Evolutionary conservation across 805 yeast species (phyloP).

Genomic region (Candida succiphila): DNA sequence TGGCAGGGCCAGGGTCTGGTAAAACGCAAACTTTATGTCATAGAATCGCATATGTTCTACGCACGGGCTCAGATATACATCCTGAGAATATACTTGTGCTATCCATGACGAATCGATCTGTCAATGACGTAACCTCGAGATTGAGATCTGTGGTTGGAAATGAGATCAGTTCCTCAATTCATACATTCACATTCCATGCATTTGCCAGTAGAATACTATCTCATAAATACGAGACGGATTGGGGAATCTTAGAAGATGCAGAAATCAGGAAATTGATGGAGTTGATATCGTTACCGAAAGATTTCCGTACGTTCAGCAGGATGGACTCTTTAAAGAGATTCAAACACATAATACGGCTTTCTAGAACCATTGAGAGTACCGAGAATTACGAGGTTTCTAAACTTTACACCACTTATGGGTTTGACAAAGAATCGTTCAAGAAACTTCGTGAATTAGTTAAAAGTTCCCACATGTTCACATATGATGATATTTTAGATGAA

Average conservation of each 20-base stretch:
- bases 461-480: constrained; percentile 11
- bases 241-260: constrained; percentile 41
- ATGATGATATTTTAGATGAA: constrained; percentile 15
- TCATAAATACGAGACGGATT: constrained; percentile 19
- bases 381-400: constrained; percentile 5
- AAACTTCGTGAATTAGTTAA: constrained; percentile 10
- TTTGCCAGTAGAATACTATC: constrained; percentile 42
- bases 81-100: constrained; percentile 53
- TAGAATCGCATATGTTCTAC: constrained; percentile 39
- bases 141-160: constrained; percentile 23
- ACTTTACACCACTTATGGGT: constrained; percentile 2
- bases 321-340: constrained; percentile 3
- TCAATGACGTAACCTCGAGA: constrained; percentile 31
- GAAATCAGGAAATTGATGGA: constrained; percentile 11
- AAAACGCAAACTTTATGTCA: constrained; percentile 52
- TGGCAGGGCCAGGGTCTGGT: constrained; percentile 73
- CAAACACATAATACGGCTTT: constrained; percentile 7
- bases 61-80: constrained; percentile 18
- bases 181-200: constrained; percentile 54
- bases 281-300: background rate
- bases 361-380: constrained; percentile 5
- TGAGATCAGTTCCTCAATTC: constrained; percentile 23
- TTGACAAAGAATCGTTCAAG: constrained; percentile 5
- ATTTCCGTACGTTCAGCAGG: constrained; percentile 1
- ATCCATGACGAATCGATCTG: constrained; percentile 64